Percentiles rank a stretch among this genome's conserved stretches.
These are phyloP conservation scores for Trametes villosa DNA, from an alignment of 768 basidiomycete genomes.

Conservation along the genomic window DNA sequence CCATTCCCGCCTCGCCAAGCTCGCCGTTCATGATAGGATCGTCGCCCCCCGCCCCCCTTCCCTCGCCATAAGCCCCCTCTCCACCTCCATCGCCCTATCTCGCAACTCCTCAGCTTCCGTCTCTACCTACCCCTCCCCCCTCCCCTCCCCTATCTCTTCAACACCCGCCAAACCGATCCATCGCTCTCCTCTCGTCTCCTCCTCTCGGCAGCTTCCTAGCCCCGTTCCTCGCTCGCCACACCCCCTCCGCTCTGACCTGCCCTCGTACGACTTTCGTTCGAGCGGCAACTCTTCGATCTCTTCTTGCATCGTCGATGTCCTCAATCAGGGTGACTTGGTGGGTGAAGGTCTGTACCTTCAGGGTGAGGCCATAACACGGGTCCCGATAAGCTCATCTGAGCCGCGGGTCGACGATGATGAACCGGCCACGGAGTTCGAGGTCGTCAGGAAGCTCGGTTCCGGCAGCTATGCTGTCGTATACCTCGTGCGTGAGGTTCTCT, in stretches of 20 bases:
- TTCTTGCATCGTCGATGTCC: slow-evolving; percentile 59
- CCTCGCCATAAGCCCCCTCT: slow-evolving; percentile 36
- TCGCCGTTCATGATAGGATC: slow-evolving; percentile 30
- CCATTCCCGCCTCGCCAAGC: slow-evolving; percentile 24
- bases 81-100: slow-evolving; percentile 37
- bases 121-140: slow-evolving; percentile 40
- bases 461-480: slow-evolving; percentile 96
- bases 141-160: slow-evolving; percentile 38
- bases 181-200: slow-evolving; percentile 30
- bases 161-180: slow-evolving; percentile 29
- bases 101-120: slow-evolving; percentile 32
- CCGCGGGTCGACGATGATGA: slow-evolving; percentile 41
- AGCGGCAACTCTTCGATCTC: slow-evolving; percentile 37
- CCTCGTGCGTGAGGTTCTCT: slow-evolving; percentile 75
- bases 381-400: slow-evolving; percentile 48
- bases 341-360: slow-evolving; percentile 69
- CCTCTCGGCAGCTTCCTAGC: slow-evolving; percentile 29
- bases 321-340: slow-evolving; percentile 73
- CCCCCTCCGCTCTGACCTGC: slow-evolving; percentile 27
- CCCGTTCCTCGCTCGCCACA: slow-evolving; percentile 28
- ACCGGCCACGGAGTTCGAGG: slow-evolving; percentile 75
- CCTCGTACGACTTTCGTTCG: slow-evolving; percentile 23
- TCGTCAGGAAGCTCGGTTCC: slow-evolving; percentile 82
- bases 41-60: slow-evolving; percentile 24
- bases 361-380: slow-evolving; percentile 65